Base-by-base conservation (phyloP, 2,329 filamentous ascomycete genomes). In the Beauveria medogensis region DNA sequence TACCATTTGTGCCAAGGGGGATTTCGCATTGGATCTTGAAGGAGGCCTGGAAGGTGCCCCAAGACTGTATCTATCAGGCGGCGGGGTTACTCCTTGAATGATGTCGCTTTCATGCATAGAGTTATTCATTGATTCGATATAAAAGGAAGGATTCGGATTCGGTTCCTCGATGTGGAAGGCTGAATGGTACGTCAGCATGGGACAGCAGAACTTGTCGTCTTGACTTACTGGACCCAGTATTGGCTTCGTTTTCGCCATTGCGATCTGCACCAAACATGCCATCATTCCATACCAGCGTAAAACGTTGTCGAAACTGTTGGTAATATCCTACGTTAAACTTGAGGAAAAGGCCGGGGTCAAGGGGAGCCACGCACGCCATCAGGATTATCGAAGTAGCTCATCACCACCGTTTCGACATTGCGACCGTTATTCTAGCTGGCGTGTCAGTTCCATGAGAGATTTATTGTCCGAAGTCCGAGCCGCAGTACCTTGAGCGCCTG, bases 1-100 rank as follows among this genome's bases (percentile, higher is more conserved):
- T 65, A 78, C 72, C 64, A 82, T 72, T 65, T 74, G 80, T 69
- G 78, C 76, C 62, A 85, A 69, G 9, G 84, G 83, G 40, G 84
- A 86, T 67, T 77, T 78, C 64, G 80, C 80, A 63, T 81, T 82
- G 50, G 80, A 76, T 70, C 84, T 75, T 24, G 85, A 87, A 1
- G 85, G 85, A n/a, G 85, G 85, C 60, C 84, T 78, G 20, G 85
- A 86, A 0, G 82, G 82, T 5, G 81, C 79, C 30, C 74, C 75
- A 9, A 72, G 71, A 41, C 73, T 74, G 61, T 78, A 78, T 51
- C 72, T 70, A 43, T 75, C 74, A 14, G 70, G 68, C 2, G 73
- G 72, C 40, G 78, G 74, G 7, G 77, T 73, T 12, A 76, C 70
- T 22, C 78, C 77, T 48, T 78, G 75, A 37, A 80, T 75, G 41